A percentile compares a stretch with the other conserved stretches of the same genome.
These are phyloP conservation scores for Solanum peruvianum DNA, from an alignment of 257 asterid genomes.

Conservation along the genomic window DNA sequence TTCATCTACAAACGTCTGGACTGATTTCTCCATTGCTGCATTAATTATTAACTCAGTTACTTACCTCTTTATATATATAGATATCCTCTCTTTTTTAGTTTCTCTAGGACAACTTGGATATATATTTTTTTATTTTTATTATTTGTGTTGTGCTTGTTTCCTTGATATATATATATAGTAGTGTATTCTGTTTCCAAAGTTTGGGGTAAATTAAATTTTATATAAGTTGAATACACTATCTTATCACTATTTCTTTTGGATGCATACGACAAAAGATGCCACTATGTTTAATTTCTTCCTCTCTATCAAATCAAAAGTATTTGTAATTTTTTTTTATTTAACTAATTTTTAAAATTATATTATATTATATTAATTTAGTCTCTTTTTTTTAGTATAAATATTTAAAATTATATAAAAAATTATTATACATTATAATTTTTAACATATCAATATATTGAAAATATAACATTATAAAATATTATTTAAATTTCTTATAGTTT, in stretches of 20 bases:
- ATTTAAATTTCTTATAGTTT: no score
- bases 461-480: no score
- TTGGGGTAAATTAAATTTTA: background rate
- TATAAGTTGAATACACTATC: background rate
- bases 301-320: background rate
- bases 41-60: background rate
- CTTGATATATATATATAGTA: background rate
- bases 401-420: no score
- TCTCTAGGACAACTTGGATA: background rate
- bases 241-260: background rate
- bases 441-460: no score
- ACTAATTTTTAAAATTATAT: no score
- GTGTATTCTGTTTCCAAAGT: background rate
- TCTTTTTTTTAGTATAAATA: no score
- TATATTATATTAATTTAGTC: no score
- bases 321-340: no score
- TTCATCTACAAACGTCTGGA: background rate
- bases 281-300: background rate
- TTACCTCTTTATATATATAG: background rate
- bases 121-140: background rate
- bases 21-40: conserved; percentile 1
- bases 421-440: no score
- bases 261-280: background rate
- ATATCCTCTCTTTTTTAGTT: background rate
- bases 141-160: background rate